Base-by-base conservation (phyloP, 2,329 filamentous ascomycete genomes). In the Claviceps sp. region DNA sequence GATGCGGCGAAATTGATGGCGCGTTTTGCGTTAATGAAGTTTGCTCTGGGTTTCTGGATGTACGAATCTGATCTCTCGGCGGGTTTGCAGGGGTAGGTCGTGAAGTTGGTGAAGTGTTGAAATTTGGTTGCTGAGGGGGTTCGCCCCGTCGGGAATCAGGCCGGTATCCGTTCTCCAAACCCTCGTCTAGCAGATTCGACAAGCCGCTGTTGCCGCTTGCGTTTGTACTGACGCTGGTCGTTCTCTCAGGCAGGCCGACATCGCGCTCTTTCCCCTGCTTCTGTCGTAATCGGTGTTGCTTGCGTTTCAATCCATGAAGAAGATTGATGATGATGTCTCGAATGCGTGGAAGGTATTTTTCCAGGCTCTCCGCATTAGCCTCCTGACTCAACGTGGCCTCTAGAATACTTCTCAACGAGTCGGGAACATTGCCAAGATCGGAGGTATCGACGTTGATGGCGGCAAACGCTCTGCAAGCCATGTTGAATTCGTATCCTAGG, bases 301-400 rank as follows among this genome's bases (percentile, higher is more conserved):
- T 98, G 68, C 91, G 85, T 73, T 98, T 98, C 57, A 98, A 71
- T 2, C 93, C 93, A 65, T 98, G 93, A 8, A 98, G 78, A 34
- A 98, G 75, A 65, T 95, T 96, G 68, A 98, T 97, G 64, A 98
- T 98, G 62, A 98, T 98, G 67, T 98, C 93, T 61, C 93, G 84
- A 66, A 98, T 98, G 54, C 87, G 82, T 1, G 93, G 93, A 37
- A 98, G 74, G 66, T 95, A 98, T 65, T 86, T 87, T 66, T 98
- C 93, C 55, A 98, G 76, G 67, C 90, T 96, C 64, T 94, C 85
- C 48, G 90, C 84, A 60, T 88, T 96, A 5, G 93, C 93, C 70
- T 97, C 90, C 64, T 98, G 93, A 67, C 91, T 97, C 39, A 98
- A 76, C 1, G 93, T 98, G 53, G 95, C 87, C 68, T 98, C 93